Conservation (phyloP, 2,329 filamentous ascomycete genomes). For the Ramularia collo-cygni region DNA sequence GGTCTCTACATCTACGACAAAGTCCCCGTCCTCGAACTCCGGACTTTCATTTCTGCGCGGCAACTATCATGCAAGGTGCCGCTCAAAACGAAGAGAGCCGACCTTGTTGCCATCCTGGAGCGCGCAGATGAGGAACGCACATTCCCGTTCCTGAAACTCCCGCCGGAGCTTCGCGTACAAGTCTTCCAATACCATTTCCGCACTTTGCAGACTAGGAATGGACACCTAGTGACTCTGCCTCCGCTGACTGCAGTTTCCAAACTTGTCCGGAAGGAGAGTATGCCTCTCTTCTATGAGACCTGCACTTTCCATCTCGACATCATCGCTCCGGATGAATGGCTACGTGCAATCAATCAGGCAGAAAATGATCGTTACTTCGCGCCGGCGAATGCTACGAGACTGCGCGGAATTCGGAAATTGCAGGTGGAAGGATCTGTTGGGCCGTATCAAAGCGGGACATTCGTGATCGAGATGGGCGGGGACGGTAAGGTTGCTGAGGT, state of each 20-base stretch:
- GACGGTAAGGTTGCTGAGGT: too few species aligned
- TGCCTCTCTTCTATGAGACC: not conserved
- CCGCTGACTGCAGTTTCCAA: not conserved
- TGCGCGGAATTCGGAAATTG: too few species aligned
- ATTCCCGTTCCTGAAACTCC: conserved; percentile 1
- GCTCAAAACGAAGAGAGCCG: not conserved
- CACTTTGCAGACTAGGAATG: not conserved
- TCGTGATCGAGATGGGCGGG: too few species aligned
- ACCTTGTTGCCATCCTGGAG: conserved; percentile 35
- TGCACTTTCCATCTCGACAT: not conserved
- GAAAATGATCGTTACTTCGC: too few species aligned
- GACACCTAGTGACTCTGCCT: not conserved
- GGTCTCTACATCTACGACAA: too few species aligned
- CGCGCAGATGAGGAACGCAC: conserved; percentile 45
- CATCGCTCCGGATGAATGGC: too few species aligned
- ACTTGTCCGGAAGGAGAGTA: not conserved
- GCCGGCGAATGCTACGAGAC: too few species aligned
- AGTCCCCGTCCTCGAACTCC: too few species aligned
- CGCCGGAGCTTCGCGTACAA: not conserved
- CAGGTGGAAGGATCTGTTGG: too few species aligned
- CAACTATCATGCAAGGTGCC: not conserved
- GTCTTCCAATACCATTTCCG: not conserved
- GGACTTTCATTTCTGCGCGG: not conserved
- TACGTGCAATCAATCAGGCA: too few species aligned
- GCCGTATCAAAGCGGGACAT: too few species aligned